These are phyloP conservation scores for Xanthoparmelia taractica DNA, from an alignment of 495 filamentous ascomycete genomes.

Conservation along the genomic window DNA sequence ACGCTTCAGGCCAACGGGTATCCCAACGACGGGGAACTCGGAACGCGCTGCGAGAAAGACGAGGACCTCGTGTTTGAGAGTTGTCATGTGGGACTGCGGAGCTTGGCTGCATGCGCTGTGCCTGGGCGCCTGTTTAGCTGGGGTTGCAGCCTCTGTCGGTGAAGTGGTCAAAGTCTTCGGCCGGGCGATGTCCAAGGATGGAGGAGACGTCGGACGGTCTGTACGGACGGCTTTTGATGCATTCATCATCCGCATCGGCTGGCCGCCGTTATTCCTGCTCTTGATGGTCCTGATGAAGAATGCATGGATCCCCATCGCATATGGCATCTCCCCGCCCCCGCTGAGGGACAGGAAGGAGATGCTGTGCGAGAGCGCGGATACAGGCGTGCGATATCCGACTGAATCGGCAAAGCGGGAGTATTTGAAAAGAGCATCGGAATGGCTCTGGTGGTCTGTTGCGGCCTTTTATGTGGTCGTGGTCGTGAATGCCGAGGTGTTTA, in stretches of 20 bases:
- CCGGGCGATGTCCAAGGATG: not conserved
- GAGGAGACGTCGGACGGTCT: not conserved
- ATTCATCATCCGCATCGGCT: not conserved
- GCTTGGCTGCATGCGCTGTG: not conserved
- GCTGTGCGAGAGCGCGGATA: not conserved
- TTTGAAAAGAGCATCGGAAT: not conserved
- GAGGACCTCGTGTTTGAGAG: too few species aligned
- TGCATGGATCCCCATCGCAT: slow-evolving; percentile 9
- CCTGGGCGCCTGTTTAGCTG: not conserved
- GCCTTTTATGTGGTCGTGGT: not conserved
- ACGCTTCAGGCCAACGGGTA: not conserved
- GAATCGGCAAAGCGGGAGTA: not conserved
- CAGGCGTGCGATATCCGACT: not conserved
- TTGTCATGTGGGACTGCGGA: not conserved
- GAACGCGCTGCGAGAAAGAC: too few species aligned
- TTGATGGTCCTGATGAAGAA: slow-evolving; percentile 1
- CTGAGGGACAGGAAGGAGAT: not conserved
- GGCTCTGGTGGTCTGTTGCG: not conserved
- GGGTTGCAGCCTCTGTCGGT: not conserved
- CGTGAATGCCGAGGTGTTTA: not conserved
- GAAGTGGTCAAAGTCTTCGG: not conserved
- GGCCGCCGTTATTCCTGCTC: slow-evolving; percentile 12
- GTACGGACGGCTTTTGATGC: not conserved
- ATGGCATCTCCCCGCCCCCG: slow-evolving; percentile 3
- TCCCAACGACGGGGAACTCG: not conserved